Base-by-base conservation (phyloP, 2,329 filamentous ascomycete genomes). In the Cercospora citrullina region DNA sequence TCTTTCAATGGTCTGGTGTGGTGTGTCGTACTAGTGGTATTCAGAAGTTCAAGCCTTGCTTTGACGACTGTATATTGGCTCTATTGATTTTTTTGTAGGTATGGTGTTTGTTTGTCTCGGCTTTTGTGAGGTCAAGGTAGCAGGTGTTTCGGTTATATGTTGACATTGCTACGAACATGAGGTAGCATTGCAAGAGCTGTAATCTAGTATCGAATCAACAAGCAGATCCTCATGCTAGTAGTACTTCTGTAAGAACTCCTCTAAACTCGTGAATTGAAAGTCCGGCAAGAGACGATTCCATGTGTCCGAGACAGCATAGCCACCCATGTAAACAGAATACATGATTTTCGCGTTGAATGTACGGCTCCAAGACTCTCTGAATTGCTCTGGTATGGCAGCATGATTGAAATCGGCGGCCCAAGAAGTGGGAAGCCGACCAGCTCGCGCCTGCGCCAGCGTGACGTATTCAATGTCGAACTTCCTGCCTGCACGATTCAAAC, bases 221-320 rank as follows among this genome's bases (percentile, higher is more conserved):
- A 45, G 39, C 39, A 18, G 39, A 45, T 45, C 4, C 42, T 21
- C 3, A 60, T 60, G 28, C 57, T 61, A 61, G 36, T 45, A 61
- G 59, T 61, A 36, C 48, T 59, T 51, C 26, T 61, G 72, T 10
- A 85, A 68, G 68, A 84, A 84, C 9, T 81, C 79, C 64, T 84
- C 81, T 1, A 77, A 72, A 8, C 72, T 65, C 1, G 74, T 79
- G 60, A 85, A 85, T 65, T 80, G 64, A 45, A 81, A 82, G 23
- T 84, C 80, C 0, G 83, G 82, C 31, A 83, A 77, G 18, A 82
- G 71, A 60, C 77, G 68, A 68, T 86, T 86, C 76, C 79, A 84
- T 68, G 84, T 81, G 39, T 80, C 78, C 16, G 81, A 78, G 0
- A 81, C 77, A 67, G 80, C 76, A 82, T 81, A 84, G 39, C 45